Base-by-base conservation (phyloP, 768 basidiomycete genomes). In the Boletales sp. region DNA sequence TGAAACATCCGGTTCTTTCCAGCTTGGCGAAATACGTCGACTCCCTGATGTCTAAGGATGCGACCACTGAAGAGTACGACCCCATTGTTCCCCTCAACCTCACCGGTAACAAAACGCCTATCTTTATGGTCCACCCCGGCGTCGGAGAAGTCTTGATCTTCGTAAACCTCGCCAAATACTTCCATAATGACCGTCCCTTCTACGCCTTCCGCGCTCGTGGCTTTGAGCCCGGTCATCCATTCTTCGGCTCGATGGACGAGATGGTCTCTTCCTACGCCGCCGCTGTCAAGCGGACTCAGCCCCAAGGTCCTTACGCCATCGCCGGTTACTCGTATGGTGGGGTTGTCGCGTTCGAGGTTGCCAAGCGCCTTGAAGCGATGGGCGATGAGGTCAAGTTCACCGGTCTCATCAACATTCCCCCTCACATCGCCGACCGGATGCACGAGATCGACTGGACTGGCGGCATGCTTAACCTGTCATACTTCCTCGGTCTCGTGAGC, bases 321-420 rank as follows among this genome's bases (percentile, higher is more conserved):
- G 74, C 66, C 6, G 75, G 74, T n/a, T 76, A 76, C 62, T 74
- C 73, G 19, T 75, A 71, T 32, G 74, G 74, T 36, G 74, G 74
- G 46, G 72, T 71, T 12, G 66, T 76, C 3, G 73, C 74, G 1
- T 76, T 72, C 44, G 73, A 76, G 57, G 64, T 76, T 9, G 69
- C 67, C 21, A 74, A 75, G 55, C 55, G 54, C 19, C 64, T 76
- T 14, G 71, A 69, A 48, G 55, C 52, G 1, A 60, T 57, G 48
- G 70, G 72, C 3, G 67, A 69, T 18, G 55, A 60, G 42, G 72
- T 75, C 17, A 67, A 68, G 17, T 76, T 70, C 57, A 60, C 71
- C 4, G 74, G 74, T 42, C 63, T 73, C 7, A 59, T 76, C 58
- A 74, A 76, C 52, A 63, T 76, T 2, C 73, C 72, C 8, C 75